These are phyloP conservation scores for Cladosporium sp. DNA, from an alignment of 2,329 filamentous ascomycete species.

Conservation along the genomic window DNA sequence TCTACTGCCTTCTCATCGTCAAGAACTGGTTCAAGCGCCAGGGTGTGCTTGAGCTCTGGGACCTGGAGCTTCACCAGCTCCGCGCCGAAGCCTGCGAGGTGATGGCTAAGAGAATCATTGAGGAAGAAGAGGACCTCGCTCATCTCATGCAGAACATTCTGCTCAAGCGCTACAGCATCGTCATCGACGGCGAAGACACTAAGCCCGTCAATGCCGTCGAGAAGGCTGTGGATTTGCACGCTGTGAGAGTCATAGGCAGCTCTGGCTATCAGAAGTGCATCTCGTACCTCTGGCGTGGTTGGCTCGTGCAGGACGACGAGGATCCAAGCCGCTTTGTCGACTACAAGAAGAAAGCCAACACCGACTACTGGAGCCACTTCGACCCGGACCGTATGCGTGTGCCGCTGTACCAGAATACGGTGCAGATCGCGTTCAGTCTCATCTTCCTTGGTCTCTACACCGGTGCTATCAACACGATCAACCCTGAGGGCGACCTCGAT, in stretches of 20 bases:
- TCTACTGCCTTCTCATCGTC: slow-evolving; percentile 77
- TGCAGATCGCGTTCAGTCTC: slow-evolving; percentile 81
- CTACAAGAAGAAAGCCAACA: slow-evolving; percentile 79
- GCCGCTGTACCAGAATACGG: slow-evolving; percentile 86
- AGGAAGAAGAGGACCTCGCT: slow-evolving; percentile 73
- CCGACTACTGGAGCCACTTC: slow-evolving; percentile 75
- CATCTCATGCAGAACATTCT: slow-evolving; percentile 80
- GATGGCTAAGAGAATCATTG: slow-evolving; percentile 85
- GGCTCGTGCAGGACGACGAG: slow-evolving; percentile 93
- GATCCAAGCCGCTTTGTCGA: slow-evolving; percentile 88
- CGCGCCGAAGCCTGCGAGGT: slow-evolving; percentile 84
- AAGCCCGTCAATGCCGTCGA: slow-evolving; percentile 85
- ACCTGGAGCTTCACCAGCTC: slow-evolving; percentile 77
- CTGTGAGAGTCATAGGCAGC: slow-evolving; percentile 81
- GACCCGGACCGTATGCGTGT: slow-evolving; percentile 93
- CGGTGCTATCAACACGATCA: slow-evolving; percentile 89
- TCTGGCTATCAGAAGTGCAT: slow-evolving; percentile 97
- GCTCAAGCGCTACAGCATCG: slow-evolving; percentile 82
- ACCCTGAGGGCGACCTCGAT: slow-evolving; percentile 79
- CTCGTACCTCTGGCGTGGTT: slow-evolving; percentile 87
- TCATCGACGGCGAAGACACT: slow-evolving; percentile 70
- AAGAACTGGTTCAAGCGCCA: slow-evolving; percentile 78
- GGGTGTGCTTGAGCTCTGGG: slow-evolving; percentile 81
- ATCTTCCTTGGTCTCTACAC: slow-evolving; percentile 85
- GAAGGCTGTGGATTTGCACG: slow-evolving; percentile 89